A percentile compares a stretch with the other conserved stretches of the same genome.
These are phyloP conservation scores for Carex parvula DNA, from an alignment of 176 grass and related monocot genomes.

Conservation along the genomic window DNA sequence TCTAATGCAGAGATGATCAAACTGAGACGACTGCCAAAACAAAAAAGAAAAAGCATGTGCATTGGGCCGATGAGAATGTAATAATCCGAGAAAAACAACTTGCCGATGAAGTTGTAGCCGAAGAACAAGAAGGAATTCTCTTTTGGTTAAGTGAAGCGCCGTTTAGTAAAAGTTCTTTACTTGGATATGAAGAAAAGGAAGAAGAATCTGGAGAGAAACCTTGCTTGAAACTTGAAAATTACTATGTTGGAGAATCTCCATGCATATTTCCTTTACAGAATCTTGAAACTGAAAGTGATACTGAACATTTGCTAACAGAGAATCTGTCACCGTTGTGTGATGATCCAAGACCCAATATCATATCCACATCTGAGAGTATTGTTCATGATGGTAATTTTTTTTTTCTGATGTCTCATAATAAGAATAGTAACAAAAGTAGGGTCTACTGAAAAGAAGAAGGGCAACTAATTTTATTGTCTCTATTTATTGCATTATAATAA, in stretches of 20 bases:
- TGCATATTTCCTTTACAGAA: constrained; percentile 12
- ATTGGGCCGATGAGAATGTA: background rate
- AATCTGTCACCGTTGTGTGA: constrained; percentile 11
- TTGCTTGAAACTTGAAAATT: constrained; percentile 39
- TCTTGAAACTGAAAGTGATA: background rate
- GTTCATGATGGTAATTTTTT: constrained; percentile 27
- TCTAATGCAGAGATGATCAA: constrained; percentile 25
- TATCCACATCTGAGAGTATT: constrained; percentile 20
- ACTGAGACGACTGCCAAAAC: background rate
- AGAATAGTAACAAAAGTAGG: background rate
- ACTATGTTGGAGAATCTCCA: constrained; percentile 37
- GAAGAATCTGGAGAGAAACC: constrained; percentile 32
- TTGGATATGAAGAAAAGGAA: constrained; percentile 53
- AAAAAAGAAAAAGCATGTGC: background rate
- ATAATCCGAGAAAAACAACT: background rate
- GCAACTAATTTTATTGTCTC: background rate
- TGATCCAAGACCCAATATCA: background rate
- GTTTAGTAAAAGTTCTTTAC: constrained; percentile 42
- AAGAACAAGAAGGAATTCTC: constrained; percentile 24
- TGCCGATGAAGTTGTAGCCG: background rate
- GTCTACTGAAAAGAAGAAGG: background rate
- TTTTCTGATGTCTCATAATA: background rate
- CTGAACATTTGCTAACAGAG: background rate
- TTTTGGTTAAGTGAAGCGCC: constrained; percentile 71
- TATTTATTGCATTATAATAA: background rate